Conservation (phyloP, 116 monocot genomes). For the Papilionanthe hybrid region DNA sequence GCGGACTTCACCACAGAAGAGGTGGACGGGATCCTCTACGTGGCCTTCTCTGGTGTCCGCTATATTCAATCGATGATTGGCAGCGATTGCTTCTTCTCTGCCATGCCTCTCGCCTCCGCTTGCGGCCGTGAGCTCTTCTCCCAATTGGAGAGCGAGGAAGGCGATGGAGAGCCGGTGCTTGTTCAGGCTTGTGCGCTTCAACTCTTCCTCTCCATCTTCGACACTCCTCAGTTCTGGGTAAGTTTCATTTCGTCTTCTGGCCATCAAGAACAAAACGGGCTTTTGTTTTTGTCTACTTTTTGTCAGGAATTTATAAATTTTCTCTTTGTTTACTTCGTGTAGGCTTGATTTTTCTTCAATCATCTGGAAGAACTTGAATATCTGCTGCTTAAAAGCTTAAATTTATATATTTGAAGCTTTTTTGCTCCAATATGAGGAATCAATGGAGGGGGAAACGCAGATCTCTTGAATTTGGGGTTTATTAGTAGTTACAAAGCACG, state of each 20-base stretch:
- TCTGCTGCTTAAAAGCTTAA: too few relatives aligned
- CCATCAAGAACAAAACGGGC: neutral
- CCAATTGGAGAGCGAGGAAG: conserved; percentile 17
- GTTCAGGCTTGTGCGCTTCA: conserved; percentile 32
- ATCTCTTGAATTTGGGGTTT: too few relatives aligned
- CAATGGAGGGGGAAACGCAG: too few relatives aligned
- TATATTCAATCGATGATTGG: neutral
- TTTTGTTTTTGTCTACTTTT: neutral
- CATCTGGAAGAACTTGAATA: too few relatives aligned
- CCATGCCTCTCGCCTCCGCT: conserved; percentile 9
- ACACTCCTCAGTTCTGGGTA: conserved; percentile 38
- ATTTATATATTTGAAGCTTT: too few relatives aligned
- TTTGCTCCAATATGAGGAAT: too few relatives aligned
- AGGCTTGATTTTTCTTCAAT: too few relatives aligned
- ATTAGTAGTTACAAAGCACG: too few relatives aligned
- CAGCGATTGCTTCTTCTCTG: conserved; percentile 10
- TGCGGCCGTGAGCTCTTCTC: conserved; percentile 24
- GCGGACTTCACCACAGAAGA: conserved; percentile 10
- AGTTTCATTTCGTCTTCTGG: neutral
- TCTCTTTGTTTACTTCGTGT: neutral
- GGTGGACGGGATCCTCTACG: conserved; percentile 27
- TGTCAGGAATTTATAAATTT: neutral
- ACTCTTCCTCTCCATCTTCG: conserved; percentile 22
- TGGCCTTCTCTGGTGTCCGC: conserved; percentile 35
- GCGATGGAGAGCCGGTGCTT: conserved; percentile 25